Evolutionary conservation across 1,139 yeast genomes (phyloP).

Genomic region (Geotrichum siamense): DNA sequence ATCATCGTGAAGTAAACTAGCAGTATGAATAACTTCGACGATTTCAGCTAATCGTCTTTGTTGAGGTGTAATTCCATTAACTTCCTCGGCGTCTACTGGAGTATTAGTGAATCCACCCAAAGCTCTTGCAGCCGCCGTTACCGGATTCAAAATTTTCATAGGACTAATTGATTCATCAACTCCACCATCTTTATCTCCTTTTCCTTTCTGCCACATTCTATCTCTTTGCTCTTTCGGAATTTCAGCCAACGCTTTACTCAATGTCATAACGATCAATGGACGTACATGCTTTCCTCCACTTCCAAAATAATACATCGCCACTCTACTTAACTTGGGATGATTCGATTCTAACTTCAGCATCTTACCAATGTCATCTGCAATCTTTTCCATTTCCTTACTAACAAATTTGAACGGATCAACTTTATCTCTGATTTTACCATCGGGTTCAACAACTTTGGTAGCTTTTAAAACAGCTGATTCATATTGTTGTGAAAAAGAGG

Average conservation of each 20-base stretch:
- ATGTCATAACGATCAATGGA: slow-evolving; percentile 76
- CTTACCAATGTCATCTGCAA: slow-evolving; percentile 79
- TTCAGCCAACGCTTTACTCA: slow-evolving; percentile 72
- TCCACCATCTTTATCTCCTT: slow-evolving; percentile 18
- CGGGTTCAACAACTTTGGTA: slow-evolving; percentile 71
- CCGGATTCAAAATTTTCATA: slow-evolving; percentile 74
- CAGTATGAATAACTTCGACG: slow-evolving; percentile 97
- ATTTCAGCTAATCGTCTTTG: slow-evolving; percentile 94
- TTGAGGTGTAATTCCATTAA: slow-evolving; percentile 68
- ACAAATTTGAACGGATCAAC: slow-evolving; percentile 86
- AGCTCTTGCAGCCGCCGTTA: slow-evolving; percentile 64
- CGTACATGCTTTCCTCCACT: slow-evolving; percentile 94
- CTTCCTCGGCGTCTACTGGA: slow-evolving; percentile 44
- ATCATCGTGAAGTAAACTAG: slow-evolving; percentile 93
- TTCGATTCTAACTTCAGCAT: slow-evolving; percentile 69
- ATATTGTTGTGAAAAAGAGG: too few relatives aligned
- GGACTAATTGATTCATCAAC: slow-evolving; percentile 56
- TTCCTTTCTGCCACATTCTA: slow-evolving; percentile 34
- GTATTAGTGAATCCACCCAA: slow-evolving; percentile 81
- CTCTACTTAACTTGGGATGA: slow-evolving; percentile 85
- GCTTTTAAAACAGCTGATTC: slow-evolving; percentile 61
- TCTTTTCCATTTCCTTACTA: slow-evolving; percentile 86
- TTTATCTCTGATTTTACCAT: slow-evolving; percentile 35
- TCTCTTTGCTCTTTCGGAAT: slow-evolving; percentile 68
- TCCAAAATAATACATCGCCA: slow-evolving; percentile 87